phyloP scores from a whole-genome alignment of 2,329 filamentous ascomycete species.

The Peltaster fructicola region DNA sequence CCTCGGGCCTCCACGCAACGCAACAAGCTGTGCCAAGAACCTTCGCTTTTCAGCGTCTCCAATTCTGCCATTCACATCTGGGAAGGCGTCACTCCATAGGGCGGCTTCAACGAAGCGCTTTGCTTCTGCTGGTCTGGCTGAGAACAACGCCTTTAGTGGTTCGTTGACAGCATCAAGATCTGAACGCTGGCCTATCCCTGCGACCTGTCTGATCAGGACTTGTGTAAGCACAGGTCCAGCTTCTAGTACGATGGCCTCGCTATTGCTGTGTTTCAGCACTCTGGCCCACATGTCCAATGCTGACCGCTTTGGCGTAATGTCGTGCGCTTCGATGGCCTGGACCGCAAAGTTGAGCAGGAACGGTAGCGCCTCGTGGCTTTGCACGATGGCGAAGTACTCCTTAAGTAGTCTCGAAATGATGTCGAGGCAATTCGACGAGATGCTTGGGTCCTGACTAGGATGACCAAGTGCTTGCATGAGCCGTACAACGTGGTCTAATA shows the following conservation, averaged over 20 bases:
- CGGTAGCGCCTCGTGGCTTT: conserved; percentile 40
- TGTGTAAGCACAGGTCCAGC: conserved; percentile 44
- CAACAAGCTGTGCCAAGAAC: conserved; percentile 50
- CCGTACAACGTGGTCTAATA: conserved; percentile 44
- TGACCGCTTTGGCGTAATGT: conserved; percentile 58
- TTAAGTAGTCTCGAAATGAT: conserved; percentile 48
- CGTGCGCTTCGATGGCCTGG: conserved; percentile 49
- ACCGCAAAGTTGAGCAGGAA: conserved; percentile 56
- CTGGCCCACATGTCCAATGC: conserved; percentile 53
- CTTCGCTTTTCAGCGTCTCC: conserved; percentile 39
- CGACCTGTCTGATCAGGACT: conserved; percentile 46
- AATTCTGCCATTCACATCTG: conserved; percentile 36
- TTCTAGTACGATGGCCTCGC: conserved; percentile 37
- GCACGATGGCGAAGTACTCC: conserved; percentile 43
- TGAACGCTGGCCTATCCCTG: conserved; percentile 50
- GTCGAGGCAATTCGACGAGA: conserved; percentile 57
- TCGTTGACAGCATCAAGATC: conserved; percentile 56
- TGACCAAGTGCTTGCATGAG: conserved; percentile 46
- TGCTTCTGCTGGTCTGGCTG: conserved; percentile 10
- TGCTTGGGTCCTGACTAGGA: conserved; percentile 48
- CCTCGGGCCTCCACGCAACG: conserved; percentile 41
- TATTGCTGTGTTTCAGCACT: conserved; percentile 12
- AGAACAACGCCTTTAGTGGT: conserved; percentile 47
- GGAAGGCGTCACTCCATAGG: conserved; percentile 36
- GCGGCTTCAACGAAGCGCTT: conserved; percentile 35